Evolutionary conservation across 495 filamentous ascomycete genomes (phyloP), one percentile per base, ranked within the genome.

Genomic region (Cercophora scortea): DNA sequence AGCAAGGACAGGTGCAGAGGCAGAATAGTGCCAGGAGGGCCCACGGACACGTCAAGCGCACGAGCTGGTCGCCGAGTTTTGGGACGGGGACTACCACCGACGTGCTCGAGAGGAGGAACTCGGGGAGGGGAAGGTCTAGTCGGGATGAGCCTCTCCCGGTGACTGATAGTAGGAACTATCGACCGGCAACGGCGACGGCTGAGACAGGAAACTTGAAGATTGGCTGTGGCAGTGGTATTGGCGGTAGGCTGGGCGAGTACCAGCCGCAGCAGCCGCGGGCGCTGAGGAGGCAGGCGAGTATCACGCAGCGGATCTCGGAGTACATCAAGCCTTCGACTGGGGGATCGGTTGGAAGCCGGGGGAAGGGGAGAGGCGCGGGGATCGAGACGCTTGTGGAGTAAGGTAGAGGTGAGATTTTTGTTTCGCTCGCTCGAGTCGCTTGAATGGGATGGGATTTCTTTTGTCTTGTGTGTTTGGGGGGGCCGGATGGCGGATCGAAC

Each of bases 261-360:
- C 51, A 42, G 18, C 18, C 51, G 16, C 42, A 52, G n/a, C 52
- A 46, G 9, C 25, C 47, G 6, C 40, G 54, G 32, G 50, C 58
- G 17, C 51, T 67, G 46, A 42, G 59, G 13, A 51, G 53, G 34
- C 58, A 65, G 57, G 36, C 56, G 12, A 65, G 64, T 45, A 49
- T 67, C 11, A 53, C 56, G 6, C 58, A 67, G 52, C 42, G 47
- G 4, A 55, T 67, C 34, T 54, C 54, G 1, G 54, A 65, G 48
- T 67, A 67, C 19, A 63, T 67, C 33, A 54, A 56, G 11, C 64
- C 64, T n/a, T 44, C 58, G 33, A 32, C 25, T 5, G 25, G 25
- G 25, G 25, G 25, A 5, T 5, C 25, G 25, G 25, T 25, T 25
- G 25, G 25, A 25, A 5, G 25, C 2, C 2, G 25, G 25, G 25